phyloP scores from a whole-genome alignment of 306 rosid species.

The Trifolium fragiferum region DNA sequence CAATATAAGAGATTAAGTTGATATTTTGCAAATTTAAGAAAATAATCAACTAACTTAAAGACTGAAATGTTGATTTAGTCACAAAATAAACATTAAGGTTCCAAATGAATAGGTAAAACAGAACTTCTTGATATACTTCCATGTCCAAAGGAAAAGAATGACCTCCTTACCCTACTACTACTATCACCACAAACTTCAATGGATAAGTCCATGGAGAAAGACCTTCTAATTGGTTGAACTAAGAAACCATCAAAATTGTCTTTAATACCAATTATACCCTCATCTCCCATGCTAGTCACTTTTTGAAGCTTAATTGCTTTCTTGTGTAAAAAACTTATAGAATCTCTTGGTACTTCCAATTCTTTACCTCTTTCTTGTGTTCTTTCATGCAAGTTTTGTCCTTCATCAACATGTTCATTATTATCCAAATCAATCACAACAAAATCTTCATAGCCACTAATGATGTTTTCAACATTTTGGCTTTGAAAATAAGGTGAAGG shows the following conservation, averaged over 20 bases:
- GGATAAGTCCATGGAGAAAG: conserved; percentile 68
- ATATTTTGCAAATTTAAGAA: not conserved
- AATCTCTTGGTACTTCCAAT: conserved; percentile 30
- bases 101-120: conserved; percentile 56
- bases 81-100: conserved; percentile 29
- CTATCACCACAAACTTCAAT: conserved; percentile 49
- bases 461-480: conserved; percentile 36
- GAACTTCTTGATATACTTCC: conserved; percentile 59
- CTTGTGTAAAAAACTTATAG: conserved; percentile 43
- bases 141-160: conserved; percentile 71
- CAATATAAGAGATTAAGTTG: no score
- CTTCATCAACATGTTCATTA: conserved; percentile 23
- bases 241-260: conserved; percentile 56
- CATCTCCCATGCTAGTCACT: conserved; percentile 73
- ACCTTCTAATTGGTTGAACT: conserved; percentile 70
- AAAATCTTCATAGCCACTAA: conserved; percentile 52
- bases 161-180: conserved; percentile 54
- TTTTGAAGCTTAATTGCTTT: conserved; percentile 53
- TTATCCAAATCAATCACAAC: conserved; percentile 65
- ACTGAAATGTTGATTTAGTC: not conserved
- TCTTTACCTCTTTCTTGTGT: conserved; percentile 44
- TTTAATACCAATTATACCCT: conserved; percentile 52
- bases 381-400: conserved; percentile 42
- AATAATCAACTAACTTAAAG: not conserved
- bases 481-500: conserved; percentile 52